Evolutionary conservation across 163 green algal genomes (phyloP).

Genomic region (Coccomyxa subellipsoidea): DNA sequence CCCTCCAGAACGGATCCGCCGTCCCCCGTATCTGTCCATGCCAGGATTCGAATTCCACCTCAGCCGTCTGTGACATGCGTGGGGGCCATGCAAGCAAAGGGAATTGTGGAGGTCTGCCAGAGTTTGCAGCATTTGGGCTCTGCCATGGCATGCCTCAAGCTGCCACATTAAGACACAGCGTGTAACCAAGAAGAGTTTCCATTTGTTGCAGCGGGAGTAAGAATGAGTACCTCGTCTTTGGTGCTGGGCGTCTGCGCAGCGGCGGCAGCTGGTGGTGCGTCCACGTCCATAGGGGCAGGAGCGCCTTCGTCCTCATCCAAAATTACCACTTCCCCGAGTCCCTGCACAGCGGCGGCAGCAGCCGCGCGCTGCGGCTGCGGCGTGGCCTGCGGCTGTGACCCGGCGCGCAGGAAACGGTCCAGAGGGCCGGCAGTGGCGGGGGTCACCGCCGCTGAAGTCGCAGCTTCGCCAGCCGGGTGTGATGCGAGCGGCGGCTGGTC

Average conservation of each 20-base stretch:
- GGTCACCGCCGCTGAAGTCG: background rate
- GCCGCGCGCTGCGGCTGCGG: background rate
- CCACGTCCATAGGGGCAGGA: background rate
- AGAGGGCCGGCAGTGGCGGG: background rate
- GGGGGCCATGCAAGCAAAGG: background rate
- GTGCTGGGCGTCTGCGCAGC: background rate
- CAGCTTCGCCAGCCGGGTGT: background rate
- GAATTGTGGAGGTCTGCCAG: background rate
- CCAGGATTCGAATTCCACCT: background rate
- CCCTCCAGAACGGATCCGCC: background rate
- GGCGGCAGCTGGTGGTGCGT: background rate
- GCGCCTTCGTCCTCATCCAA: background rate
- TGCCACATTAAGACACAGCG: no score
- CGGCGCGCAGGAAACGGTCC: background rate
- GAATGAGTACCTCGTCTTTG: background rate
- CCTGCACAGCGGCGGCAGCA: background rate
- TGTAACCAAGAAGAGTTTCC: no score
- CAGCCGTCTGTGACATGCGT: background rate
- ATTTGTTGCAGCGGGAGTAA: no score
- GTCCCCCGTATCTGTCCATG: background rate
- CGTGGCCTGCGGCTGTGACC: background rate
- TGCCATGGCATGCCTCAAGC: no score
- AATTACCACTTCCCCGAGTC: background rate
- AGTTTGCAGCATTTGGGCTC: background rate
- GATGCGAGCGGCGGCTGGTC: background rate